Base-by-base conservation (phyloP, 2,329 filamentous ascomycete genomes). In the Phaeosphaeria sp. region DNA sequence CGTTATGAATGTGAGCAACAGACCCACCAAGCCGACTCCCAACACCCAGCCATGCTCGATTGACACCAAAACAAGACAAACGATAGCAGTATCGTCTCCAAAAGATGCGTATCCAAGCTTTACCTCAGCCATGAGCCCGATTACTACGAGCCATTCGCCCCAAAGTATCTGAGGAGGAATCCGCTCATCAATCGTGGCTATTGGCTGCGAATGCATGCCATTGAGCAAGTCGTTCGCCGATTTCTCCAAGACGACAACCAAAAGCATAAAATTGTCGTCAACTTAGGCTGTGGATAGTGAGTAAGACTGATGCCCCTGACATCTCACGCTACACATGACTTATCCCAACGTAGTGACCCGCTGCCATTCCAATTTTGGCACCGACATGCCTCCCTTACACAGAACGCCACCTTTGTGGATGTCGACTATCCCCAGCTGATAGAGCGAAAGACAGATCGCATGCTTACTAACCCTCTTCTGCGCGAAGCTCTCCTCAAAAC, bases 171-270 rank as follows among this genome's bases (percentile, higher is more conserved):
- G 76, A 84, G 92, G 59, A 84, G 93, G 48, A 89, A 92, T n/a
- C 93, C 94, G 1, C 82, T 97, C 51, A 95, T 97, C 71, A 97
- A 97, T 75, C 86, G 93, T 46, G 92, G 92, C 49, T 97, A 96
- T 72, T 92, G 92, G 86, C 80, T 97, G 39, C 87, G 93, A 27
- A 90, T 97, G 81, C 89, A 90, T 72, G 89, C 91, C 17, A 88
- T 97, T 57, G 91, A 96, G 71, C 83, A 89, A 60, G 83, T 88
- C 5, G 88, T 96, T 18, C 84, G 84, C 20, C 81, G 84, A n/a
- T 97, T 97, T 66, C 81, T 97, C n/a, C 77, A 83, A 58, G 80
- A 81, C 54, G 71, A 82, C 7, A 78, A 80, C 18, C 81, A 81
- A 30, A 88, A 85, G 62, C 78, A 78, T 41, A 96, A 92, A 74